Evolutionary conservation across 345 rosid genomes (phyloP), one percentile per base, ranked within the genome.

Genomic region (Brassica juncea): DNA sequence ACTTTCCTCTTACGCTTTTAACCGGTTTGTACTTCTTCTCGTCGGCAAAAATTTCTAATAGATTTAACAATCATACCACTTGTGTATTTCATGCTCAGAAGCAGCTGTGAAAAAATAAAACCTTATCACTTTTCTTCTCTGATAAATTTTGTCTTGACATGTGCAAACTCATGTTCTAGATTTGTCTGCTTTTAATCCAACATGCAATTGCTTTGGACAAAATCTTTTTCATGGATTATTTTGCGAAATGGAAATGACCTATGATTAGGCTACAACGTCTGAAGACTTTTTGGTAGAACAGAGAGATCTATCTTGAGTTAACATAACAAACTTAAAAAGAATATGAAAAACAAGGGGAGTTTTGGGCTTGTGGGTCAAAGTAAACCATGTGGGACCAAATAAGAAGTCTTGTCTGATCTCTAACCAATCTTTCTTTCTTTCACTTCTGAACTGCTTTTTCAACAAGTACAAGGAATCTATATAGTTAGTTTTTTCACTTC

Each of bases 1-100:
- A 92, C 94, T 94, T 72, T 82, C 72, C 78, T 64, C 76, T 75
- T 55, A 47, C 31, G 52, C 42, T 73, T 66, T 78, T 76, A 79
- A 71, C 72, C 39, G 73, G 19, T 83, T 84, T 73, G 63, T 42
- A 73, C 73, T 68, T 68, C 66, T 47, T 81, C 65, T 54, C 57
- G 62, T 64, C 23, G 66, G 76, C 61, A 66, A 16, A 8, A 73
- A 3, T 16, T 49, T 32, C 10, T 23, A 23, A 12, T 4, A 30
- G 5, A 54, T 23, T 58, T 42, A 27, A 47, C 44, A 27, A 66
- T n/a, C 19, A 39, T 42, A 19, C 19, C 15, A 62, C 25, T 57
- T 10, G 4, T 30, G 11, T 6, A 4, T 30, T 39, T 69, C 57
- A 32, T 23, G 11, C 10, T 79, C 70, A 61, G 49, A 72, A 73